Evolutionary conservation across 2,329 filamentous ascomycete genomes (phyloP), one percentile per base, ranked within the genome.

Genomic region (Fusarium circinatum): DNA sequence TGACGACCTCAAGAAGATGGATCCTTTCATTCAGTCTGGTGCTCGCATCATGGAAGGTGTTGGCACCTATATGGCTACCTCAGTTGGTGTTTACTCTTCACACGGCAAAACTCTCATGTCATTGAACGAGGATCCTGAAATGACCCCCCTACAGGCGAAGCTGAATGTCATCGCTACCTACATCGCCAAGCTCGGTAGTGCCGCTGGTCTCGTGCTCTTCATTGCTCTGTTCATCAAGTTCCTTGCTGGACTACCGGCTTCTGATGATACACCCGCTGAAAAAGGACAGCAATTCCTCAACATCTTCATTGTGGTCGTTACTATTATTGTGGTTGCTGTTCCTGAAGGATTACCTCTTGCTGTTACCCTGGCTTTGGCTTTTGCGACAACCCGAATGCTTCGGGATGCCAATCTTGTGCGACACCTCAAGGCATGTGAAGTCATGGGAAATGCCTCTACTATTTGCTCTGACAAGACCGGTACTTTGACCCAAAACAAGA

Each of bases 171-270:
- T 95, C 72, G 93, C 93, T 66, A 91, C 93, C 73, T 94, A 92
- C 84, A 94, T 94, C 79, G 92, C 92, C 65, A 93, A 93, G 81
- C 84, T 94, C 41, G 92, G 92, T 82, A 94, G 94, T 80, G 90
- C 87, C 57, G 94, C 94, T 55, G 94, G 93, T 73, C 85, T 96
- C 20, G 84, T 94, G 14, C 86, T 98, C 52, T 98, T 98, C 83
- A 87, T 96, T 52, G 92, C 97, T 51, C 87, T 98, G 20, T 90
- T 98, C 78, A 95, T 98, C 84, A 89, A 94, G 77, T 98, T 97
- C 79, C 85, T 96, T 15, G 94, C 91, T 54, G 84, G 89, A 18
- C 87, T 98, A 7, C 85, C 86, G 82, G 72, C 71, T 24, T 86
- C 89, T 65, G 73, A 79, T 8, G 83, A 83, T 4, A 87, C 87